Conservation (phyloP, 192 early-diverging fungal genomes). For the Linnemannia schmuckeri region DNA sequence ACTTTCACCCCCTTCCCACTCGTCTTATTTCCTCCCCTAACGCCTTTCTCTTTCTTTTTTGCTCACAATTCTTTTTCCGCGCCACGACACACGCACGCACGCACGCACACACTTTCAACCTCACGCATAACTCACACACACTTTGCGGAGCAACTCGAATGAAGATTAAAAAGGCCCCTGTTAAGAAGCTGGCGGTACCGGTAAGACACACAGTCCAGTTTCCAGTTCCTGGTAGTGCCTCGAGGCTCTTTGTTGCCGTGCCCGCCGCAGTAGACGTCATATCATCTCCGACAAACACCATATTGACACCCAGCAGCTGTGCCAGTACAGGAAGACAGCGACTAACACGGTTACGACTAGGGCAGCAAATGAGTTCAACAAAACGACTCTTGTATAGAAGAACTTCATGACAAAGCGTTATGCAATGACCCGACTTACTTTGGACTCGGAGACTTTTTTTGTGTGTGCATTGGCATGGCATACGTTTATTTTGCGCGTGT, state of each 20-base stretch:
- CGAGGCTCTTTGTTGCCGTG: not conserved
- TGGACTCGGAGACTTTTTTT: not conserved
- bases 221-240: not conserved
- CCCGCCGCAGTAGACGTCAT: conserved; percentile 29
- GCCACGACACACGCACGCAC: not conserved
- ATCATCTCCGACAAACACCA: not conserved
- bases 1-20: not conserved
- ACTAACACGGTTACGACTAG: not conserved
- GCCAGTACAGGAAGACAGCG: not conserved
- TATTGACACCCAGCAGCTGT: conserved; percentile 6
- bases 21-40: not conserved
- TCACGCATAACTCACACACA: not conserved
- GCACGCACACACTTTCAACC: not conserved
- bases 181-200: conserved; percentile 71
- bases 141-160: conserved; percentile 24
- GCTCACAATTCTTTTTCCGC: not conserved
- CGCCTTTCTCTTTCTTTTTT: not conserved
- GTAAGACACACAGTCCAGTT: conserved; percentile 51
- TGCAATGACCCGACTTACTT: not conserved
- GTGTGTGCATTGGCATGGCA: not conserved
- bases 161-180: conserved; percentile 75
- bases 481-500: not conserved
- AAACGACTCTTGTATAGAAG: not conserved
- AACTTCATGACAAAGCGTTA: not conserved
- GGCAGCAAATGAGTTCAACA: not conserved